Conservation (phyloP, 768 basidiomycete species). For the Tulasnella calospora region DNA sequence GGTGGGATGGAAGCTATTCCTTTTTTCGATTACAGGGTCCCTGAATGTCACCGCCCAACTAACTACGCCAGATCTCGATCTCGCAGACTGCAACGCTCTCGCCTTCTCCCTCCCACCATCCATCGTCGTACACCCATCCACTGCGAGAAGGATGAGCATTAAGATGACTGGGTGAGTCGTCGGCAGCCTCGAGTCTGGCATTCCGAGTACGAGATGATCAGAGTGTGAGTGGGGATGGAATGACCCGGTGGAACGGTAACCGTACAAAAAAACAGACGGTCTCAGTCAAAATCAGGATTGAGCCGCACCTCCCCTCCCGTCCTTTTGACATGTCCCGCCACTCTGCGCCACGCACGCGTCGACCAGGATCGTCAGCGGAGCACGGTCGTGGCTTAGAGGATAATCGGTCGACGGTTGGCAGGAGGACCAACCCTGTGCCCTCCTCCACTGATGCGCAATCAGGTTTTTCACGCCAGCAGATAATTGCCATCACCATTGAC, state of each 20-base stretch:
- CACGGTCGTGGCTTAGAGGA: too few relatives aligned
- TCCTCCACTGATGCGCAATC: too few relatives aligned
- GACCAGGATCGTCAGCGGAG: background rate
- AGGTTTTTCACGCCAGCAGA: too few relatives aligned
- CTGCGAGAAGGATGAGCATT: background rate
- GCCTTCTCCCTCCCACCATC: background rate
- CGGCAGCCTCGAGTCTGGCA: background rate
- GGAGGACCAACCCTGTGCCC: too few relatives aligned
- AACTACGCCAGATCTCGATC: constrained; percentile 6
- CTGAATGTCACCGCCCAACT: constrained; percentile 7
- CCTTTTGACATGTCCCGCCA: background rate
- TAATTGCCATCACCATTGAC: too few relatives aligned
- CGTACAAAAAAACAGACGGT: background rate
- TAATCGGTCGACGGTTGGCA: background rate
- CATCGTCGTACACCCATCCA: background rate
- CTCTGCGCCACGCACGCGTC: background rate
- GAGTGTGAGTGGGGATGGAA: background rate
- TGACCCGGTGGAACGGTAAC: background rate
- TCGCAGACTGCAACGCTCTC: background rate
- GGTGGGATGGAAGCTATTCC: constrained; percentile 5
- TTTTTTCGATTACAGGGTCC: constrained; percentile 12
- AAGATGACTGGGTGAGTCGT: background rate
- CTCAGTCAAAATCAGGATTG: constrained; percentile 5
- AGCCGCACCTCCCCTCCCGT: background rate
- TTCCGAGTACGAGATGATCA: background rate